Evolutionary conservation across 2,329 filamentous ascomycete species (phyloP), one percentile per base, ranked within the genome.

Genomic region (Pyricularia sp.): DNA sequence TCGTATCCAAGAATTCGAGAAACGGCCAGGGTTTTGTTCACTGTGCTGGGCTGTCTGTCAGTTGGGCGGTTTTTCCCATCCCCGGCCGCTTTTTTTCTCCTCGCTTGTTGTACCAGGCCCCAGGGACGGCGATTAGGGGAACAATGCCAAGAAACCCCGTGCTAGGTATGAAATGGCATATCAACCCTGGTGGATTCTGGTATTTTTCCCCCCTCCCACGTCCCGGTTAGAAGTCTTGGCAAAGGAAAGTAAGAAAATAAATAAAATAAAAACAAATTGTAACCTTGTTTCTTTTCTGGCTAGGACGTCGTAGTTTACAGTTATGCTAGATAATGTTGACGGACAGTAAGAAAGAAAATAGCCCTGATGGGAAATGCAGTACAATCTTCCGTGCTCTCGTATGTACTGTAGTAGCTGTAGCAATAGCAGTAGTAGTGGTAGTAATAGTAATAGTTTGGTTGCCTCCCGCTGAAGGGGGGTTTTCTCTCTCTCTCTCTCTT

Each of bases 91-190:
- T 59, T n/a, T 55, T n/a, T 23, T 58, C 12, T 25, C 25, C 23
- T 61, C 58, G 42, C 42, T 50, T 61, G 58, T 61, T 61, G 23
- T 26, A 25, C 58, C 58, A 61, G 58, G 58, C 23, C 23, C 58
- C n/a, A 61, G 58, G 58, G 23, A 61, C 25, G 58, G 3, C 58
- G 58, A 61, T 61, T 61, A 61, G 58, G 58, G 58, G 58, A 25
- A 61, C 58, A 61, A 61, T 61, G 58, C 58, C 58, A 61, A 61
- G 58, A 61, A 61, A 61, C 58, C 58, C 58, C 58, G 55, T 59
- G n/a, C 55, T 59, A 59, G 55, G 55, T 23, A 25, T 25, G 55
- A 59, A 59, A 59, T 59, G 55, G 55, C 55, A 59, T 59, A 59
- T 59, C 55, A 59, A 59, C 55, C 55, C n/a, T 25, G 58, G 58